These are phyloP conservation scores for Otatea glauca DNA, from an alignment of 176 grass and related monocot species.

Conservation along the genomic window DNA sequence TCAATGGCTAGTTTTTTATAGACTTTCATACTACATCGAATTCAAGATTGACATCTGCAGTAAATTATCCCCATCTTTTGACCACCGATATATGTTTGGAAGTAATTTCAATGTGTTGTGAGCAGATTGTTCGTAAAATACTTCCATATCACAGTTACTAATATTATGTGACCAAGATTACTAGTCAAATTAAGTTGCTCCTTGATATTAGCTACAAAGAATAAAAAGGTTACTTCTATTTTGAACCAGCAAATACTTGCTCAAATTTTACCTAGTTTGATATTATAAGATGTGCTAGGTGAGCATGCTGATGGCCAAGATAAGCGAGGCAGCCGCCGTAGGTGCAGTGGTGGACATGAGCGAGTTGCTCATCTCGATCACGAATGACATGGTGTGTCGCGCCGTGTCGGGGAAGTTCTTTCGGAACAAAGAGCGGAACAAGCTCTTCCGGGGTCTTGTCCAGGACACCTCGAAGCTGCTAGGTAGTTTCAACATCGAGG, in stretches of 20 bases:
- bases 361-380: conserved; percentile 14
- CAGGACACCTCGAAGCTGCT: background rate
- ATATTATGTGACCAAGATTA: conserved; percentile 14
- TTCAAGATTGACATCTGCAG: too few relatives aligned
- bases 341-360: conserved; percentile 25
- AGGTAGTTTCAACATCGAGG: conserved; percentile 30
- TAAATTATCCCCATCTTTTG: too few relatives aligned
- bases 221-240: too few relatives aligned
- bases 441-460: background rate
- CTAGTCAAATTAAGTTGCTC: background rate
- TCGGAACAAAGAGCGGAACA: background rate
- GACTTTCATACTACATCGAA: too few relatives aligned
- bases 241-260: background rate
- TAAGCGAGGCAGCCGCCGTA: background rate
- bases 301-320: background rate
- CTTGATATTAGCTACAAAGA: too few relatives aligned
- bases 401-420: conserved; percentile 32
- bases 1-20: too few relatives aligned
- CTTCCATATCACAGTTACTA: too few relatives aligned
- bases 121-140: background rate
- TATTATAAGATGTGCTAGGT: background rate
- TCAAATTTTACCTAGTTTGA: background rate
- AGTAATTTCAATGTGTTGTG: too few relatives aligned
- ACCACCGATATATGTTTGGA: too few relatives aligned
- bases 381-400: conserved; percentile 42